These are phyloP conservation scores for Suhomyces wounanorum DNA, from an alignment of 1,139 yeast genomes.

Conservation along the genomic window DNA sequence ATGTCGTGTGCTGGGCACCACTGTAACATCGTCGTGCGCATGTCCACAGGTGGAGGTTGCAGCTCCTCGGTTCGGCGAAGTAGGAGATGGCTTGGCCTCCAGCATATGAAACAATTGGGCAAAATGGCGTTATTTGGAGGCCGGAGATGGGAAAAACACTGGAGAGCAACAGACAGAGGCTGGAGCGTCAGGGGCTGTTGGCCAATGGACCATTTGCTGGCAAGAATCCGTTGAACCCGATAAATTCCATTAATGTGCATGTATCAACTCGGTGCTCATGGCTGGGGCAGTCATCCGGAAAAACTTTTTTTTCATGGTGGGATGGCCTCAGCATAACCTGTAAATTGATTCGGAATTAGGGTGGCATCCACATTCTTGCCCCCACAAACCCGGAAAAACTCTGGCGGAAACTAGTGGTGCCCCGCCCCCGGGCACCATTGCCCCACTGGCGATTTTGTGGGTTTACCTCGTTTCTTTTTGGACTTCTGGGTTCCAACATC, in stretches of 20 bases:
- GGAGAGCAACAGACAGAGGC: too few species aligned
- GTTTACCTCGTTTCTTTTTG: constrained; percentile 7
- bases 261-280: neutral
- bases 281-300: constrained; percentile 4
- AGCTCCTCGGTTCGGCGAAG: constrained; percentile 2
- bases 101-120: constrained; percentile 1
- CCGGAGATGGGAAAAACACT: neutral
- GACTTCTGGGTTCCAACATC: neutral
- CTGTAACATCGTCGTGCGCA: neutral
- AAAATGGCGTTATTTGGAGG: neutral
- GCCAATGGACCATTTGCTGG: neutral
- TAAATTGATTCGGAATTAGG: neutral
- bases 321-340: constrained; percentile 1
- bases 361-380: neutral
- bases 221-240: neutral
- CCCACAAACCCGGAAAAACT: constrained; percentile 12
- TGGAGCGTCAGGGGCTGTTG: neutral
- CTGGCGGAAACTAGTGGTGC: neutral
- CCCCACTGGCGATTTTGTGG: constrained; percentile 1
- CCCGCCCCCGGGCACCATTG: constrained; percentile 2
- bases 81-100: constrained; percentile 1
- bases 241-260: neutral
- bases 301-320: constrained; percentile 4
- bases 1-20: neutral
- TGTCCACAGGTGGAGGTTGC: constrained; percentile 1